phyloP scores from a whole-genome alignment of 148 eudicot species.

The Mesembryanthemum crystallinum region DNA sequence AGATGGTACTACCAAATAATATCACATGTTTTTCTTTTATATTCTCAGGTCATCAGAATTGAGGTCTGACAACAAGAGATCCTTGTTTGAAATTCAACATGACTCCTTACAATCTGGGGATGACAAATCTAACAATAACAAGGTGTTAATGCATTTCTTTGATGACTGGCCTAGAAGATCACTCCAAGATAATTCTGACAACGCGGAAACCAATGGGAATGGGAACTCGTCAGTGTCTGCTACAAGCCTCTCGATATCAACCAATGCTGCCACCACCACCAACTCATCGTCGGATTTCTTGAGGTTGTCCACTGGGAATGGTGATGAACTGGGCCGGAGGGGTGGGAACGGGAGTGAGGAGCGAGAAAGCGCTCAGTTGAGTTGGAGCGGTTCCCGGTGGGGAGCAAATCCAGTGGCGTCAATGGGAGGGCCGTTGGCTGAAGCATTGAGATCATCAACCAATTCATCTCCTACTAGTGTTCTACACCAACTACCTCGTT shows the following conservation, averaged over 20 bases:
- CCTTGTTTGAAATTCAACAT: slow-evolving; percentile 32
- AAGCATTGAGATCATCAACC: slow-evolving; percentile 68
- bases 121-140: slow-evolving; percentile 31
- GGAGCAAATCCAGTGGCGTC: slow-evolving; percentile 39
- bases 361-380: slow-evolving; percentile 22
- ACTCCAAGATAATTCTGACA: slow-evolving; percentile 27
- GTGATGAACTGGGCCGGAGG: slow-evolving; percentile 17
- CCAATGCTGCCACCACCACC: slow-evolving; percentile 16
- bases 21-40: slow-evolving; percentile 2
- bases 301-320: slow-evolving; percentile 58
- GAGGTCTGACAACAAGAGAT: slow-evolving; percentile 34
- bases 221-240: slow-evolving; percentile 33
- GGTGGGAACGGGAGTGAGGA: slow-evolving; percentile 25
- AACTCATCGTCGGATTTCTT: slow-evolving; percentile 57
- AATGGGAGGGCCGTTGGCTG: slow-evolving; percentile 82
- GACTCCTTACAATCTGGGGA: slow-evolving; percentile 28
- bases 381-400: slow-evolving; percentile 37
- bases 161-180: slow-evolving; percentile 69
- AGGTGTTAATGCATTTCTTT: slow-evolving; percentile 60
- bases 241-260: slow-evolving; percentile 55
- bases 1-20: slow-evolving; percentile 5
- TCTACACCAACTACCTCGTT: slow-evolving; percentile 44
- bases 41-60: slow-evolving; percentile 36
- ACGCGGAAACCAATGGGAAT: slow-evolving; percentile 15
- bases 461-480: slow-evolving; percentile 74